Conservation (phyloP, 441 rosid genomes). For the Pelargonium myrrhifolium region DNA sequence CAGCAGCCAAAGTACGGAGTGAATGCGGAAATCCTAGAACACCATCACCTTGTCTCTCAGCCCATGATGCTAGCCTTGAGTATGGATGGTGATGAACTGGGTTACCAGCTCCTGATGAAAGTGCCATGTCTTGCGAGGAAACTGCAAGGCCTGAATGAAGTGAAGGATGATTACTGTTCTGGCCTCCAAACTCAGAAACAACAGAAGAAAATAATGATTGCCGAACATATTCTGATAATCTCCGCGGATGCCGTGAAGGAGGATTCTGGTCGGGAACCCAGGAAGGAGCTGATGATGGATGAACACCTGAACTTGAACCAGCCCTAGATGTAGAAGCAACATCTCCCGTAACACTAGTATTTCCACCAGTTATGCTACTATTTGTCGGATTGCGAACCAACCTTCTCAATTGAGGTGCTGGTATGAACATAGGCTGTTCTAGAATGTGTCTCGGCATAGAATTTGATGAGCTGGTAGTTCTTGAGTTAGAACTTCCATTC, state of each 20-base stretch:
- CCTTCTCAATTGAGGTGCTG: slow-evolving; percentile 41
- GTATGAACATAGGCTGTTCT: slow-evolving; percentile 44
- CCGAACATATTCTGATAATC: slow-evolving; percentile 67
- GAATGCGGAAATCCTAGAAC: slow-evolving; percentile 49
- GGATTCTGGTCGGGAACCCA: slow-evolving; percentile 46
- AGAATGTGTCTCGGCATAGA: slow-evolving; percentile 23
- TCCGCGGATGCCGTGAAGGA: slow-evolving; percentile 40
- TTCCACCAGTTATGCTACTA: slow-evolving; percentile 28
- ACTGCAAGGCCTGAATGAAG: slow-evolving; percentile 34
- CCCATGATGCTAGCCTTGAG: slow-evolving; percentile 52
- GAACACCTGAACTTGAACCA: slow-evolving; percentile 40
- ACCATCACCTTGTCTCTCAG: slow-evolving; percentile 59
- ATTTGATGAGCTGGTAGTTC: slow-evolving; percentile 36
- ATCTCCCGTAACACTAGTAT: slow-evolving; percentile 36
- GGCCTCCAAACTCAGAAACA: slow-evolving; percentile 41
- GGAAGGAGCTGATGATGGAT: slow-evolving; percentile 43
- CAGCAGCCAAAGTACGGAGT: slow-evolving; percentile 43
- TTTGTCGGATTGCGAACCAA: slow-evolving; percentile 25
- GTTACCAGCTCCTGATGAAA: slow-evolving; percentile 42
- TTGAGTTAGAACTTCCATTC: slow-evolving; percentile 44
- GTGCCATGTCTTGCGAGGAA: slow-evolving; percentile 37
- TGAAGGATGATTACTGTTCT: slow-evolving; percentile 33
- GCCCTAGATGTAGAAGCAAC: neutral
- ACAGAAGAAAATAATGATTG: slow-evolving; percentile 56
- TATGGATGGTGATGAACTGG: slow-evolving; percentile 41